These are phyloP conservation scores for Irpex lacteus DNA, from an alignment of 1,284 basidiomycete genomes.

Conservation along the genomic window DNA sequence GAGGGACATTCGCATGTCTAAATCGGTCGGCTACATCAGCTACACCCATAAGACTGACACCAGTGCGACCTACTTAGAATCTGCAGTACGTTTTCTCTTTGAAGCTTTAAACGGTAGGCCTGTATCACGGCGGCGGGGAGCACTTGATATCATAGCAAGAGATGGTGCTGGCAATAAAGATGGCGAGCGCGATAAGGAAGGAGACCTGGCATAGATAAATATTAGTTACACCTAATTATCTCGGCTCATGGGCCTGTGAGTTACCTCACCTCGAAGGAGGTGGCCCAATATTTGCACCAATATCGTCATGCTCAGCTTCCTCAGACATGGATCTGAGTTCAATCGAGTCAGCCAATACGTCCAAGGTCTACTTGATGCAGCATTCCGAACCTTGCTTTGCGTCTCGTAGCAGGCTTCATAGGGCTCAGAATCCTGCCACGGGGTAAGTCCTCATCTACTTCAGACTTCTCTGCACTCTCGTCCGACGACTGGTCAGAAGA, in stretches of 20 bases:
- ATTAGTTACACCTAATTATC: neutral
- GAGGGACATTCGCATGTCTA: too few species aligned
- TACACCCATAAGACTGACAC: neutral
- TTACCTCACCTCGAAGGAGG: neutral
- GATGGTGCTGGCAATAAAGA: neutral
- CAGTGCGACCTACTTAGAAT: neutral
- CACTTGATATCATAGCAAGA: neutral
- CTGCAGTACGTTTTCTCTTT: neutral
- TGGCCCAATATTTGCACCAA: neutral
- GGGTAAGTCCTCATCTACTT: neutral
- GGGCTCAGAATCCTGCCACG: neutral
- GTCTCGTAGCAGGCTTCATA: neutral
- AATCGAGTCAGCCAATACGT: neutral
- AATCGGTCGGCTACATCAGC: too few species aligned
- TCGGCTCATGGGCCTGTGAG: neutral
- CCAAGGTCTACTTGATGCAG: neutral
- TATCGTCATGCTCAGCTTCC: neutral
- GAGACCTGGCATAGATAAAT: neutral
- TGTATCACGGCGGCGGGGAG: neutral
- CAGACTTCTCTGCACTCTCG: neutral
- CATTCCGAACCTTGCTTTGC: neutral
- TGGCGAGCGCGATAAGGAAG: neutral
- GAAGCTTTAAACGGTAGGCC: neutral
- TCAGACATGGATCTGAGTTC: neutral
- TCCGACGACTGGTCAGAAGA: neutral